Conservation (phyloP, 495 filamentous ascomycete species). For the Penicillium maclennaniae region DNA sequence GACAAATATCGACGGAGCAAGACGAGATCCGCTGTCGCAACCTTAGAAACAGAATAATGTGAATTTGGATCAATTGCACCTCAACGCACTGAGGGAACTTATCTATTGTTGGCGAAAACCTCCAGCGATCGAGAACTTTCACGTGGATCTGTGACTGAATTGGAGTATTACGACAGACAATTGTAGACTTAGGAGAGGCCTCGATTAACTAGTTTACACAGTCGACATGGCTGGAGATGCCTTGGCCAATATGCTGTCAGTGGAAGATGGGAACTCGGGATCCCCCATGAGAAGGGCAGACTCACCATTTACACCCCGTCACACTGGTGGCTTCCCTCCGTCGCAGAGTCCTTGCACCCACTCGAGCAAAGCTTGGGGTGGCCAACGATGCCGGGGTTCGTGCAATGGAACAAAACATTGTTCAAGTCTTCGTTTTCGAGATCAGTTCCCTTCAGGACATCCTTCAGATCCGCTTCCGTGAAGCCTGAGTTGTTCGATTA, state of each 20-base stretch:
- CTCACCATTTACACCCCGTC: slow-evolving; percentile 26
- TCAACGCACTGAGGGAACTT: no score
- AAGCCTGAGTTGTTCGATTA: slow-evolving; percentile 24
- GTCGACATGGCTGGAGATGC: no score
- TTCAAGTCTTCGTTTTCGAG: slow-evolving; percentile 28
- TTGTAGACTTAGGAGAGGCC: no score
- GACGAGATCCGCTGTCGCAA: no score
- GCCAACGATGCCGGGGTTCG: slow-evolving; percentile 36
- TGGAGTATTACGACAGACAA: no score
- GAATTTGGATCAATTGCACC: no score
- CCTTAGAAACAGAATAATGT: no score
- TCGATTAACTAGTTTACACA: no score
- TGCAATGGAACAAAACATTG: slow-evolving; percentile 38
- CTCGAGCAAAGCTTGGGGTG: slow-evolving; percentile 34
- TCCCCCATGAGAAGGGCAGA: not conserved
- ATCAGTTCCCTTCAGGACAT: slow-evolving; percentile 30
- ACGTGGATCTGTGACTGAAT: no score
- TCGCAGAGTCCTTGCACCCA: slow-evolving; percentile 28
- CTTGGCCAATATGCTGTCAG: not conserved
- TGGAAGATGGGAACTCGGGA: not conserved
- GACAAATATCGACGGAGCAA: no score
- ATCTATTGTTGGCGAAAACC: no score
- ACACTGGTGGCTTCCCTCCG: slow-evolving; percentile 37
- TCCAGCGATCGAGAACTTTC: no score
- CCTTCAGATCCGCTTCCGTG: slow-evolving; percentile 31